Base-by-base conservation (phyloP, 345 rosid genomes). In the Eucalyptus tenuipes region DNA sequence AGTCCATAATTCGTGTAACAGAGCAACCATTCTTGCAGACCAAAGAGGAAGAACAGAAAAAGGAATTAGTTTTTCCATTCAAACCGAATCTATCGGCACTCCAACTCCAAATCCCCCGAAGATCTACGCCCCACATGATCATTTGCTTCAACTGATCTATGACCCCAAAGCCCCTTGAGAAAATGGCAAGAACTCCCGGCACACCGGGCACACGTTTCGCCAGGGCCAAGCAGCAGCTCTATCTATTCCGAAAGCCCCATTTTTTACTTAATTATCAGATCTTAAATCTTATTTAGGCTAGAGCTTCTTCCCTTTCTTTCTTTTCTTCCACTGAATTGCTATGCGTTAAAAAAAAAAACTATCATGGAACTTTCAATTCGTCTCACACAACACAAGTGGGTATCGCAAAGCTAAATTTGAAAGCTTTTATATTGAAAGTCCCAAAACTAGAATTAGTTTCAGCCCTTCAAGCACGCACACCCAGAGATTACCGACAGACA, bases 401-500 rank as follows among this genome's bases (percentile, higher is more conserved):
- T 16, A 71, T 71, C 24, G 81, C 81, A 71, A 17, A 9, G 0
- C 24, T 66, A 17, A 8, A 33, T 71, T 71, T 17, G 81, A 33
- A 71, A 71, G 25, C 81, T 4, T 68, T 68, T 71, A 4, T 18
- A 10, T 71, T 13, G 81, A 7, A 1, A 2, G 79, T 31, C 42
- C 42, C 42, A 68, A 68, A 68, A 68, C 42, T 68, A 5, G 1
- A 68, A 2, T 13, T 31, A 31, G 79, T 68, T 68, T 68, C 42
- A 31, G 24, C 79, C 79, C 37, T 68, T 31, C 79, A 68, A 6
- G 75, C 50, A 44, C 59, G 59, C 31, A 7, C 17, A 24, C 52
- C 0, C 45, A 42, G 40, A 45, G 57, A 49, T 40, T 57, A 94
- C 95, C 94, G 90, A 90, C 94, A 92, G 10, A 90, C 86, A 5